Evolutionary conservation across 116 monocot genomes (phyloP), one percentile per base, ranked within the genome.

Genomic region (Iris pallida): DNA sequence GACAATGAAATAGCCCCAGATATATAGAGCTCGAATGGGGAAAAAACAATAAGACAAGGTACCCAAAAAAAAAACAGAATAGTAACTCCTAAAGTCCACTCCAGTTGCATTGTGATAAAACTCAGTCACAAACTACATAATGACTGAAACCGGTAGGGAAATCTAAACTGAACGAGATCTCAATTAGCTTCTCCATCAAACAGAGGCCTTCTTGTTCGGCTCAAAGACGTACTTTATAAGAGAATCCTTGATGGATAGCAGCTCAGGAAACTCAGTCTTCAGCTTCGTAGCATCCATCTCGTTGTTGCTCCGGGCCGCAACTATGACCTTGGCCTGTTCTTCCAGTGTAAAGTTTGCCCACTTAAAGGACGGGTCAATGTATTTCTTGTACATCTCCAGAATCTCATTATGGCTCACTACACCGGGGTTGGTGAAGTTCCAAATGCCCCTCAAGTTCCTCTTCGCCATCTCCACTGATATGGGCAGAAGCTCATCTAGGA

Each of bases 351-450:
- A 72, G 62, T 72, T 72, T 61, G 16, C 52, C 62, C 63, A 72
- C 20, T 46, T 62, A 41, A 62, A 72, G 17, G 18, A 4, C 0
- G 72, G 63, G 43, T 72, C 72, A 12, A 72, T 45, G n/a, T 72
- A 72, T 16, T 40, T 40, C 53, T 41, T 72, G 52, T 63, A 72
- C 63, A 72, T 54, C 45, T 72, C 72, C 14, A 72, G 63, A 42
- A 72, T 72, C 63, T 72, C 72, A 43, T 72, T 72, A 46, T 72
- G 72, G 63, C 61, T 72, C 53, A 63, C 63, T 0, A 55, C 63
- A 11, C 72, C 61, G 0, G 72, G 72, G 72, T 72, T 72, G 61
- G 72, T 72, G 63, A 72, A 72, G 54, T 72, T 72, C 42, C 54
- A 72, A 30, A 63, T 63, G 51, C 72, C 72, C n/a, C 53, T 72